Evolutionary conservation across 306 rosid genomes (phyloP).

Genomic region (Ochetophila trinervis): DNA sequence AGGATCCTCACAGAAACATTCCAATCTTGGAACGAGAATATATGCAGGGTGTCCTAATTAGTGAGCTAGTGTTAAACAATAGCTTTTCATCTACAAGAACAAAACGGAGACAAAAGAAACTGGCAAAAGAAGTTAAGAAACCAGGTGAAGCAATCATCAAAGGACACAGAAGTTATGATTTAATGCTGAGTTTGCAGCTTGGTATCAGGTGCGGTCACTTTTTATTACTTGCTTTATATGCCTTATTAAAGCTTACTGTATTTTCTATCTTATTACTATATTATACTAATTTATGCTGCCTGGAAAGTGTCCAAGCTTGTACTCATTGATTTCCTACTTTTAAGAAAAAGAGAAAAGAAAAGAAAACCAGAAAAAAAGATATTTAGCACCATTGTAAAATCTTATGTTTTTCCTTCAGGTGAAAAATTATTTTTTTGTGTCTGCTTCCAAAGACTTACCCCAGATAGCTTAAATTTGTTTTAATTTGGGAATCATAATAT

Average conservation of each 20-base stretch:
- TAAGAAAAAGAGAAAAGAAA: background rate
- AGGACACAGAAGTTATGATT: conserved; percentile 95
- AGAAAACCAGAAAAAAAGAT: too few species aligned
- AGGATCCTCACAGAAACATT: conserved; percentile 36
- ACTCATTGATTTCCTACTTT: background rate
- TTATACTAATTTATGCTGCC: background rate
- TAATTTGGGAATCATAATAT: conserved; percentile 2
- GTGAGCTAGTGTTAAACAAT: conserved; percentile 70
- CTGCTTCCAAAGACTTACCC: conserved; percentile 22
- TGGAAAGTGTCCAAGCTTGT: background rate
- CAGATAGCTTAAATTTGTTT: conserved; percentile 1
- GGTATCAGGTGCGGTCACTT: conserved; percentile 78
- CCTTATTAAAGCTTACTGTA: conserved; percentile 1
- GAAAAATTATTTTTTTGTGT: conserved; percentile 17
- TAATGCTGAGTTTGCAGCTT: conserved; percentile 98
- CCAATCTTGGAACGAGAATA: conserved; percentile 93
- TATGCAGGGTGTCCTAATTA: conserved; percentile 96
- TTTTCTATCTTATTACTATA: background rate
- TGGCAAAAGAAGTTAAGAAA: conserved; percentile 69
- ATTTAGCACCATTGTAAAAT: too few species aligned
- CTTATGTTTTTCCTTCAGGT: conserved; percentile 20
- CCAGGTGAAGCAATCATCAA: conserved; percentile 96
- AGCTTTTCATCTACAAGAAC: conserved; percentile 75
- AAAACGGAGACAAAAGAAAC: conserved; percentile 64
- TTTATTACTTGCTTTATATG: conserved; percentile 5